These are phyloP conservation scores for Pyricularia sp. DNA, from an alignment of 2,329 filamentous ascomycete species.

Conservation along the genomic window DNA sequence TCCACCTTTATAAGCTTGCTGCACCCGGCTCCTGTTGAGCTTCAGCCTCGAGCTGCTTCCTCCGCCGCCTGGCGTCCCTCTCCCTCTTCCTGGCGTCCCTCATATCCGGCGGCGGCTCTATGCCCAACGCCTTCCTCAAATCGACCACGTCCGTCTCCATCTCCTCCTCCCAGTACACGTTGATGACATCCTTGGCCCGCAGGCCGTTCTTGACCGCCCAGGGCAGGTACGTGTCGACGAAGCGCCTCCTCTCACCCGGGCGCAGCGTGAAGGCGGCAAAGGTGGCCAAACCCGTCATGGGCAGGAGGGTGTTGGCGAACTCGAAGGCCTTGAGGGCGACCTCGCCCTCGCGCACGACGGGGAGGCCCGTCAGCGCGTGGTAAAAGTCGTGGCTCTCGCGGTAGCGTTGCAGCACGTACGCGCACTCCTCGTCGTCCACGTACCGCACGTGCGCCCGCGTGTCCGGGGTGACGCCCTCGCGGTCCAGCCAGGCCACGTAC, in stretches of 20 bases:
- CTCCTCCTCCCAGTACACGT: constrained; percentile 96
- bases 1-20: neutral
- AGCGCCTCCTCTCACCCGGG: constrained; percentile 61
- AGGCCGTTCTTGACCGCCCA: constrained; percentile 84
- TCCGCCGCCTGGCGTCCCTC: constrained; percentile 52
- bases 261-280: constrained; percentile 81
- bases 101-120: constrained; percentile 81
- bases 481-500: constrained; percentile 85
- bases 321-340: constrained; percentile 97
- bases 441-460: constrained; percentile 73
- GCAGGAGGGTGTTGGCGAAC: constrained; percentile 84
- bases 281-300: constrained; percentile 85
- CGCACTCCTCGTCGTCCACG: constrained; percentile 89
- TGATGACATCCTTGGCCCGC: constrained; percentile 67
- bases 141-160: constrained; percentile 71
- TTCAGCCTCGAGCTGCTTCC: constrained; percentile 25
- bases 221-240: constrained; percentile 66
- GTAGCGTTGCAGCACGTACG: constrained; percentile 97
- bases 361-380: constrained; percentile 83
- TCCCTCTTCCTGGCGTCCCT: constrained; percentile 61
- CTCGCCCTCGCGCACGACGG: constrained; percentile 88
- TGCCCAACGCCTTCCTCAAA: constrained; percentile 60
- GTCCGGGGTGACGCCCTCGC: constrained; percentile 85
- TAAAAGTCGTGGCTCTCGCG: constrained; percentile 97
- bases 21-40: neutral